Evolutionary conservation across 2,329 filamentous ascomycete species (phyloP).

Genomic region (Cercospora brassicicola): DNA sequence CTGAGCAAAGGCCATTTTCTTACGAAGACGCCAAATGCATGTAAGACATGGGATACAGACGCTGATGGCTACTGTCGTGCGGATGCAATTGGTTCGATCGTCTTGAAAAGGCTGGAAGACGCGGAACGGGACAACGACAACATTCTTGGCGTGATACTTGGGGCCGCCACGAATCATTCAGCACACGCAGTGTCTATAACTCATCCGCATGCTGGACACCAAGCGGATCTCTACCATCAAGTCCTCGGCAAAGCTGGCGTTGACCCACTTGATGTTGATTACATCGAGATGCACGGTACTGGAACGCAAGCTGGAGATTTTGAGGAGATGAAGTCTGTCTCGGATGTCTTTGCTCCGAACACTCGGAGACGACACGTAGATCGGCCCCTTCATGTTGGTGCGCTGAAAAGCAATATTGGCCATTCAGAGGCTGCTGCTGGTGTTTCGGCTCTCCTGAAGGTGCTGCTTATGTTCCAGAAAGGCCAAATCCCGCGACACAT

Average conservation of each 20-base stretch:
- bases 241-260: conserved; percentile 20
- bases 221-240: conserved; percentile 8
- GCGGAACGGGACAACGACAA: conserved; percentile 39
- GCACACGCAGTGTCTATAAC: conserved; percentile 24
- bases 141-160: conserved; percentile 24
- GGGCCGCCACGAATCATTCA: conserved; percentile 20
- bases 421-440: conserved; percentile 36
- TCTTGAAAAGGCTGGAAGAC: conserved; percentile 39
- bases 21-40: conserved; percentile 21
- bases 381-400: conserved; percentile 29
- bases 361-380: conserved; percentile 1
- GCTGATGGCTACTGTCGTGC: conserved; percentile 39
- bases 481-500: conserved; percentile 64
- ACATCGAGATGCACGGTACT: conserved; percentile 27
- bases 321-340: conserved; percentile 21
- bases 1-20: conserved; percentile 34
- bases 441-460: conserved; percentile 62
- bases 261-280: conserved; percentile 19
- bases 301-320: conserved; percentile 25
- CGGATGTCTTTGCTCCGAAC: conserved; percentile 22
- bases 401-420: conserved; percentile 36
- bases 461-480: conserved; percentile 65
- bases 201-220: conserved; percentile 25
- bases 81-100: conserved; percentile 32
- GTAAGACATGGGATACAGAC: conserved; percentile 33